Base-by-base conservation (phyloP, 2,329 filamentous ascomycete species). In the Aureobasidium sp. region DNA sequence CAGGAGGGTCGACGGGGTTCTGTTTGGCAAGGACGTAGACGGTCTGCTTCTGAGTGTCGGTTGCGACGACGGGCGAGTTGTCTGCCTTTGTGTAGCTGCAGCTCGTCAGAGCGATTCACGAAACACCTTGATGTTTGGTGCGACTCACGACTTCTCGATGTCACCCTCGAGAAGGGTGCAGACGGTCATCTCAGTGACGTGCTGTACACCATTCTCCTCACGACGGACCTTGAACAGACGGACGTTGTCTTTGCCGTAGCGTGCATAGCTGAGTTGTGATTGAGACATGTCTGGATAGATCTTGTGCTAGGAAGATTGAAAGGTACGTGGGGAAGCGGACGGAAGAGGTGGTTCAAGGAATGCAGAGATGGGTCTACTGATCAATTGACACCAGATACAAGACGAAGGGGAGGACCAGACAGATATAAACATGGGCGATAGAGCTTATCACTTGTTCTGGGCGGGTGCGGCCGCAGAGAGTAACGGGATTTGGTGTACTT, bases 191-290 rank as follows among this genome's bases (percentile, higher is more conserved):
- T 99, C 94, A 43, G 88, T 88, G 67, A 97, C 89, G 8, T 86
- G 88, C 75, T 99, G 93, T 23, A 84, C 79, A 19, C 88, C 87
- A 69, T 84, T 79, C 71, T 84, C 79, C 74, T 97, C 85, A 69
- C 85, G 85, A 70, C 95, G 82, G 70, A 96, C 91, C 77, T 99
- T 99, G 84, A 88, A 95, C 69, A 99, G 85, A 70, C 94, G 92
- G 81, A 99, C 88, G 79, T 99, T 97, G 84, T 97, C 94, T 84
- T 99, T 93, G 78, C 89, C 89, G 74, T 92, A 93, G 72, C 86
- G 85, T 68, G 89, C 88, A 69, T 77, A 76, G 67, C 71, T 74
- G 65, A 80, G 76, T 62, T 62, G 62, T 71, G 67, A 45, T 57
- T 42, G 63, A 10, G 60, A 55, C 55, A 58, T 58, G 42, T 38